Evolutionary conservation across 768 basidiomycete species (phyloP).

Genomic region (Mycena rosella): DNA sequence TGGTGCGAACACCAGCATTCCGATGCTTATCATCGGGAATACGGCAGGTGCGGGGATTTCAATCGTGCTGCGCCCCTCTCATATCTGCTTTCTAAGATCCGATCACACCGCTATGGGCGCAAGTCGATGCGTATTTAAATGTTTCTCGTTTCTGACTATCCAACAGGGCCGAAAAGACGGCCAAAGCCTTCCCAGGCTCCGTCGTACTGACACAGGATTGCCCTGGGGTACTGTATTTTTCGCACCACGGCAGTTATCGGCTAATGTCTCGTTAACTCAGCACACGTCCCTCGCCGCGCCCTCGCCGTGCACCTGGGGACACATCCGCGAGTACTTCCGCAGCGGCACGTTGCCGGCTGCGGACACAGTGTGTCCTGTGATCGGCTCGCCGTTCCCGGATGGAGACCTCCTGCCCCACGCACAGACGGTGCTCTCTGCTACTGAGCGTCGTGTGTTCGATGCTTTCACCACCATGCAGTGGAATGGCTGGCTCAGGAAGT

Average conservation of each 20-base stretch:
- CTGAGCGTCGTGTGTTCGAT: not conserved
- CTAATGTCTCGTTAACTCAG: not conserved
- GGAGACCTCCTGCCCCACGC: not conserved
- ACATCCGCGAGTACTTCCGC: slow-evolving; percentile 34
- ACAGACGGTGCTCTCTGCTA: not conserved
- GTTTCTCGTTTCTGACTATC: not conserved
- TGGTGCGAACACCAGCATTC: slow-evolving; percentile 53
- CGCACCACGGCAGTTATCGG: not conserved
- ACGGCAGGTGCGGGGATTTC: slow-evolving; percentile 47
- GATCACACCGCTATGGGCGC: slow-evolving; percentile 33
- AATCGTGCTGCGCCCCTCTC: not conserved
- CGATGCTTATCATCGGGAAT: slow-evolving; percentile 56
- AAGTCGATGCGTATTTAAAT: slow-evolving; percentile 2
- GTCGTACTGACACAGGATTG: slow-evolving; percentile 59
- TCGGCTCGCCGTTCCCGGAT: not conserved
- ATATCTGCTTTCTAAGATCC: slow-evolving; percentile 27
- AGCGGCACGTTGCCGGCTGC: slow-evolving; percentile 33
- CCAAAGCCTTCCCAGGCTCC: slow-evolving; percentile 51
- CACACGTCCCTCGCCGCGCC: slow-evolving; percentile 7
- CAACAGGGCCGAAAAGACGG: slow-evolving; percentile 55
- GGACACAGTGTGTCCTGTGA: not conserved
- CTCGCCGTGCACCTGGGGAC: slow-evolving; percentile 22
- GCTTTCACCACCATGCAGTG: not conserved
- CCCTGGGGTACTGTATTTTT: slow-evolving; percentile 47
- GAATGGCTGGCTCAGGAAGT: not conserved